Base-by-base conservation (phyloP, 495 filamentous ascomycete species). In the Hyaloscypha variabilis region DNA sequence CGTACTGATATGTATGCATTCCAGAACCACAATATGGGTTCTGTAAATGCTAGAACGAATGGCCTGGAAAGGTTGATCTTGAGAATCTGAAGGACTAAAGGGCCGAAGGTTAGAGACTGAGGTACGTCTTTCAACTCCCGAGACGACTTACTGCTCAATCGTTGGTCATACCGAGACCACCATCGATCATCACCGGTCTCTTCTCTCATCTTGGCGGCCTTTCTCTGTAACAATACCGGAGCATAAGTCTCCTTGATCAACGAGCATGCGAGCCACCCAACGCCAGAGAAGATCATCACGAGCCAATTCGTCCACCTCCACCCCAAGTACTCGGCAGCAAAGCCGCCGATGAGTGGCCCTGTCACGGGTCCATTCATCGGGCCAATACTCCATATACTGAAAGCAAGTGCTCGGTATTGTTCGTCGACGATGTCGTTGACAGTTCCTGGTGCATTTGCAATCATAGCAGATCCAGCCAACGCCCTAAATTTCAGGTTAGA, bases 291-390 rank as follows among this genome's bases (percentile, higher is more conserved):
- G 31, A 94, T 93, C 59, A 96, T 74, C 8, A 90, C 85, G 21
- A 96, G 76, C 91, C 93, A 96, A 73, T 90, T 91, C n/a, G 86
- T 88, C 91, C 91, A 96, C 30, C 91, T 76, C 93, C 93, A 97
- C 10, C 92, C 91, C 26, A 93, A 81, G 69, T 90, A 88, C 42
- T 67, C 52, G 6, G 65, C 50, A 51, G 53, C 59, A 58, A 67
- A 67, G 0, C 65, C 58, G 2, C 65, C 65, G 26, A 63, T 63
- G 19, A 76, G 31, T 17, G 74, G 69, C 0, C 83, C 84, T 3
- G 79, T 78, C 11, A 85, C 85, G 25, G 90, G 88, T 14, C 91
- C 92, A 65, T 94, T 93, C 69, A 94, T 80, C 6, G 92, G 92
- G 0, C 91, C 92, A 57, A 94, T 86, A 65, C 79, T 85, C 86